Evolutionary conservation across 225 moss, liverwort and hornwort species (phyloP), one percentile per base, ranked within the genome.

Genomic region (Pleurozium schreberi): DNA sequence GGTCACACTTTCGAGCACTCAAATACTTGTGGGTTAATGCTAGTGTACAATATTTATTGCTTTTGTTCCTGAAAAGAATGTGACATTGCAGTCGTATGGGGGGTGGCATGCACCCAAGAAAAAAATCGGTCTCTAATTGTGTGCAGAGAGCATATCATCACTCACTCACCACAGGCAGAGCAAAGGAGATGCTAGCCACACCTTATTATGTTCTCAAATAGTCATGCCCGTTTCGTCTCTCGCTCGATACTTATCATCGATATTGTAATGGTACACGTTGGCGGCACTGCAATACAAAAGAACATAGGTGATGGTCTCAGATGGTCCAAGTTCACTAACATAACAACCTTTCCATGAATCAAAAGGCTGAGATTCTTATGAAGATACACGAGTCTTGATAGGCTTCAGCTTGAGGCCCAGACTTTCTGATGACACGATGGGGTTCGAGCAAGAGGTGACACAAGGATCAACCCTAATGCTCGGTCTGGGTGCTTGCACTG

Each of bases 401-500:
- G 98, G 98, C 93, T 98, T 98, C 36, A 98, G 92, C 90, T 96
- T 98, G 17, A 98, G 88, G 52, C 98, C 98, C 38, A 98, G 93
- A 75, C 96, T 95, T 91, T 98, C 95, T 1, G 96, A 88, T 71
- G 98, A 98, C 69, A 97, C 53, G 94, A 95, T 18, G 98, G 96
- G 38, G 84, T 88, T 87, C 94, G 98, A 81, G 95, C 94, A 60
- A 97, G 90, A 30, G 95, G 98, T 40, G 98, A 98, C 73, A 98
- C 97, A n/a, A 98, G 82, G 42, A 97, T 97, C 79, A 98, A 92
- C 38, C 98, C 98, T 75, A 93, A 57, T 75, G 95, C 96, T 79
- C 97, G 95, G 70, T 96, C 94, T 87, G 93, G 90, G 69, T 93
- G 90, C 91, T 98, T 98, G 89, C 95, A 60, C 98, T 98, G 95